Base-by-base conservation (phyloP, 495 filamentous ascomycete genomes). In the Neurospora tetrasperma region DNA sequence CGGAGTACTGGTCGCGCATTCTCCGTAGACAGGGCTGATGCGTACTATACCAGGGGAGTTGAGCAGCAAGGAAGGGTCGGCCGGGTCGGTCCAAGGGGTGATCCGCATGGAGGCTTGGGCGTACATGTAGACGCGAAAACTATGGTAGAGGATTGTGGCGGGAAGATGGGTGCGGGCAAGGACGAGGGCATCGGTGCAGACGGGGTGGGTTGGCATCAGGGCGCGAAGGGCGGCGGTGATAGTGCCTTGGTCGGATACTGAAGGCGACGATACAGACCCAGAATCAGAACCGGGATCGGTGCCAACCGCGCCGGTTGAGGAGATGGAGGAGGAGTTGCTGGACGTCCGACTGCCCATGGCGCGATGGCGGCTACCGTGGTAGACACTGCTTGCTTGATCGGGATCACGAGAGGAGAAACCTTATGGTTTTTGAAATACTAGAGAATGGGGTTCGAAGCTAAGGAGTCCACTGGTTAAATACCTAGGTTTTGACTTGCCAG, bases 71-170 rank as follows among this genome's bases (percentile, higher is more conserved):
- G 62, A 35, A 6, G 48, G 35, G 3, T 35, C 48, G 23, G 41
- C 59, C 41, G 14, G 27, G 59, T 73, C 62, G 54, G 71, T 71
- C 8, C 70, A 1, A 3, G 54, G 43, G 35, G 71, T 74, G 31
- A 69, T 72, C 7, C 75, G 70, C 11, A 80, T 76, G 27, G 84
- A 76, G 11, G 75, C 74, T 66, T 81, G 70, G 18, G 83, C 80
- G 74, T 83, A 82, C 44, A 83, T 75, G 72, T 77, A 87, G 54
- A 83, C 80, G n/a, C 84, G 81, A 73, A 85, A 74, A 76, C 81
- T 84, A 76, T 86, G 85, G 75, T 85, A 82, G 12, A 85, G 75
- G 68, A 86, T 82, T 10, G 80, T 75, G 4, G 82, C 79, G 4
- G 83, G 81, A 4, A 86, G 80, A 0, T 71, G 71, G 0, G 74